A percentile compares a stretch with the other conserved stretches of the same genome.
These are phyloP conservation scores for Tolypocladium cylindrosporum DNA, from an alignment of 2,329 filamentous ascomycete genomes.

Conservation along the genomic window DNA sequence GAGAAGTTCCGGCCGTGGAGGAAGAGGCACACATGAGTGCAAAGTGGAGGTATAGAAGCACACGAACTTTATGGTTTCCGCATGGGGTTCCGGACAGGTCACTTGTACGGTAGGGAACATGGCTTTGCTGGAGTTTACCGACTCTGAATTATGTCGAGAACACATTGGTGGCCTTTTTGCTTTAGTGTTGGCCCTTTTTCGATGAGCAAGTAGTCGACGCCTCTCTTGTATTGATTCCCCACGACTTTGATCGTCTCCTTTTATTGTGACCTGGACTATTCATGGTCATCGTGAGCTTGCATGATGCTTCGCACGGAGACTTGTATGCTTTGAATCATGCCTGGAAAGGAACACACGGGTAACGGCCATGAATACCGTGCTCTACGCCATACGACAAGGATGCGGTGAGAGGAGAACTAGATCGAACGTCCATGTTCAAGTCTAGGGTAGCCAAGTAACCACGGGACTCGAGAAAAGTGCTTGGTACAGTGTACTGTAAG, in stretches of 20 bases:
- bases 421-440: neutral
- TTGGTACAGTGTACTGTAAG: neutral
- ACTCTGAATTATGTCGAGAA: neutral
- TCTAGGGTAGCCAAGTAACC: neutral
- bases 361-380: neutral
- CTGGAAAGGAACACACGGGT: neutral
- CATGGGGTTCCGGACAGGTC: neutral
- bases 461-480: too few species aligned
- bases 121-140: slow-evolving; percentile 1
- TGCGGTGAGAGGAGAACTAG: neutral
- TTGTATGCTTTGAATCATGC: neutral
- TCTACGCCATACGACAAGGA: neutral
- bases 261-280: neutral
- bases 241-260: neutral
- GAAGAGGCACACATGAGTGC: slow-evolving; percentile 1
- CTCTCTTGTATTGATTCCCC: neutral
- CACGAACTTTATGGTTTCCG: neutral
- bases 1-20: neutral
- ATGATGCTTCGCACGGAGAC: neutral
- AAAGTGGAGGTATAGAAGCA: neutral
- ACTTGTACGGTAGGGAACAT: neutral
- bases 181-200: neutral
- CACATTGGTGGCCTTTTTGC: neutral
- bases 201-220: too few species aligned
- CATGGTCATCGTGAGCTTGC: neutral